Base-by-base conservation (phyloP, 768 basidiomycete species). In the Porphyrellus cyaneotinctus region DNA sequence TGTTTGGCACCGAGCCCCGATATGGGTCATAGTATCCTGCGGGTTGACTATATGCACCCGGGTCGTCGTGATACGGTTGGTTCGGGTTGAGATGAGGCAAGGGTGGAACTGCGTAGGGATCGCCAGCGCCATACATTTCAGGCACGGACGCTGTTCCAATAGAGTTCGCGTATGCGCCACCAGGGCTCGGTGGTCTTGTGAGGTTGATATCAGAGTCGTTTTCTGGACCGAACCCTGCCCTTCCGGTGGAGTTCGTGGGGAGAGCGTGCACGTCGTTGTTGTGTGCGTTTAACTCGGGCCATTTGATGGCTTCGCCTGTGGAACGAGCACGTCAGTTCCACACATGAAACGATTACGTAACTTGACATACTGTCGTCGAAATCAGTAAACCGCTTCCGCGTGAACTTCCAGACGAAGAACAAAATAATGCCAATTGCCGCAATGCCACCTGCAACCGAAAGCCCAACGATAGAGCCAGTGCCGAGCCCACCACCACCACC, bases 391-490 rank as follows among this genome's bases (percentile, higher is more conserved):
- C 86, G 84, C 67, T 91, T 93, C 63, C 86, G 78, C 3, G 87
- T 88, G 64, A 91, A 81, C 70, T 93, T 93, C 91, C 91, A 93
- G 33, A 88, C 72, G 58, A 91, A 79, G 73, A 93, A 93, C 15
- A 74, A 82, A 47, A 84, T 70, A 47, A 93, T 76, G 11, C 79
- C 86, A 59, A 93, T 69, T 18, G 85, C 68, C 22, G 88, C 86
- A 49, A 91, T 74, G 49, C 88, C 91, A 38, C 88, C 91, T 4
- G 88, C 84, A 22, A 92, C 88, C 0, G 88, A 85, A 53, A 93
- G 74, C 31, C 89, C 91, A 39, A 91, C 68, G 62, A 93, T 88
- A 36, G 87, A 85, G 4, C 87, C 86, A 6, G 79, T 84, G 41
- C 82, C 68, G 17, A 89, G 65, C n/a, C 82, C 76, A 24, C 64